phyloP scores from a whole-genome alignment of 441 rosid genomes.

The Gossypium schwendimanii region DNA sequence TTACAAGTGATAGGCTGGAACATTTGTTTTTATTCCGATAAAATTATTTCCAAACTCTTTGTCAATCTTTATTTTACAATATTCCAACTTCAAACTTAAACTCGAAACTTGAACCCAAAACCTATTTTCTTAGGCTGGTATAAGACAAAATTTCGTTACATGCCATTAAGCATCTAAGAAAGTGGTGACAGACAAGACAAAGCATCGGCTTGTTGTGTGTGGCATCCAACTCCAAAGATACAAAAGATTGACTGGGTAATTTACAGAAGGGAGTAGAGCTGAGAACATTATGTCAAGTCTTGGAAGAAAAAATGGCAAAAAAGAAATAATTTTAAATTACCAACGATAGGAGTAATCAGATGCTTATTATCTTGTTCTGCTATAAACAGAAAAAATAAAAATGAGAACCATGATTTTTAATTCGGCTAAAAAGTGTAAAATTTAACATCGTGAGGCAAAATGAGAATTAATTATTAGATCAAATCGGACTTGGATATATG shows the following conservation, averaged over 20 bases:
- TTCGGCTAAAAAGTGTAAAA: neutral
- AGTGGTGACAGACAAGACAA: constrained; percentile 15
- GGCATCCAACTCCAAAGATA: constrained; percentile 27
- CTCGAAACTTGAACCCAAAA: too few species aligned
- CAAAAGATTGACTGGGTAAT: neutral
- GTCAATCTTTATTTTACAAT: too few species aligned
- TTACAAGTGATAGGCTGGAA: too few species aligned
- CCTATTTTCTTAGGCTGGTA: too few species aligned
- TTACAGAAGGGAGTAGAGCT: neutral
- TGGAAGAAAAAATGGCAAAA: neutral
- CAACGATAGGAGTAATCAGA: neutral
- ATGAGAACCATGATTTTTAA: neutral
- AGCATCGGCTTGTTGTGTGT: constrained; percentile 12
- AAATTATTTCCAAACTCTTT: too few species aligned
- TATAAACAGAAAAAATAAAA: too few species aligned
- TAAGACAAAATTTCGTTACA: neutral
- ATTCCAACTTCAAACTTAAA: too few species aligned
- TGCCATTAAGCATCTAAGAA: constrained; percentile 14
- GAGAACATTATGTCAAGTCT: constrained; percentile 35
- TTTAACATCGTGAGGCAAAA: neutral
- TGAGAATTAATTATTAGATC: neutral
- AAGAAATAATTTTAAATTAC: neutral
- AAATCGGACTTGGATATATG: too few species aligned
- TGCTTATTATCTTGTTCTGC: constrained; percentile 10
- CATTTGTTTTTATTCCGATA: too few species aligned